Evolutionary conservation across 805 yeast genomes (phyloP).

Genomic region (Starmera quercuum): DNA sequence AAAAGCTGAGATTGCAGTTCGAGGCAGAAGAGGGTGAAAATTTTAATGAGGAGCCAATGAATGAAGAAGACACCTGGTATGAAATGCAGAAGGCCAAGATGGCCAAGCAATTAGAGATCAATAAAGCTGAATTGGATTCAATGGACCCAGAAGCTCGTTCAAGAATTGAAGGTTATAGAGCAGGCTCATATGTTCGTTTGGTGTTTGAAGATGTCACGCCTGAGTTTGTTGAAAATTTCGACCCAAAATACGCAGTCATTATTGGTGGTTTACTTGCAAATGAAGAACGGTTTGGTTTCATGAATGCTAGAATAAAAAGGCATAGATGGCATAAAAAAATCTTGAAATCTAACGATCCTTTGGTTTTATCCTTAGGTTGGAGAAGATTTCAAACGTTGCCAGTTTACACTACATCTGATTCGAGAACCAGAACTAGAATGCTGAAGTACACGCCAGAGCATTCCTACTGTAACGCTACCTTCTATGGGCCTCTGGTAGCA

Average conservation of each 20-base stretch:
- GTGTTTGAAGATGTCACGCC: slow-evolving; percentile 80
- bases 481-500: slow-evolving; percentile 94
- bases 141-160: slow-evolving; percentile 73
- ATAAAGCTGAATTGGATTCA: slow-evolving; percentile 66
- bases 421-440: slow-evolving; percentile 97
- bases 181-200: slow-evolving; percentile 89
- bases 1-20: slow-evolving; percentile 78
- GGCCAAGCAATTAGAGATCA: slow-evolving; percentile 92
- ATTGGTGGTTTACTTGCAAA: slow-evolving; percentile 88
- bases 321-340: slow-evolving; percentile 99
- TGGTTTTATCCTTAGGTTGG: slow-evolving; percentile 94
- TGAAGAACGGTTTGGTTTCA: slow-evolving; percentile 86
- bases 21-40: slow-evolving; percentile 73
- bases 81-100: slow-evolving; percentile 95
- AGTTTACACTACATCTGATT: slow-evolving; percentile 91
- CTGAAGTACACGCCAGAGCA: slow-evolving; percentile 98
- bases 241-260: slow-evolving; percentile 78
- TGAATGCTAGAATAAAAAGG: slow-evolving; percentile 90
- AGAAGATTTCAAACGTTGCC: slow-evolving; percentile 97
- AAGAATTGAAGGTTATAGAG: slow-evolving; percentile 82
- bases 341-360: slow-evolving; percentile 90
- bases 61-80: slow-evolving; percentile 94
- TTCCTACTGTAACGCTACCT: slow-evolving; percentile 90
- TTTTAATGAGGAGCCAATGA: slow-evolving; percentile 75
- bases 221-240: slow-evolving; percentile 82